phyloP scores from a whole-genome alignment of 1,139 yeast genomes.

The Yarrowia galli region DNA sequence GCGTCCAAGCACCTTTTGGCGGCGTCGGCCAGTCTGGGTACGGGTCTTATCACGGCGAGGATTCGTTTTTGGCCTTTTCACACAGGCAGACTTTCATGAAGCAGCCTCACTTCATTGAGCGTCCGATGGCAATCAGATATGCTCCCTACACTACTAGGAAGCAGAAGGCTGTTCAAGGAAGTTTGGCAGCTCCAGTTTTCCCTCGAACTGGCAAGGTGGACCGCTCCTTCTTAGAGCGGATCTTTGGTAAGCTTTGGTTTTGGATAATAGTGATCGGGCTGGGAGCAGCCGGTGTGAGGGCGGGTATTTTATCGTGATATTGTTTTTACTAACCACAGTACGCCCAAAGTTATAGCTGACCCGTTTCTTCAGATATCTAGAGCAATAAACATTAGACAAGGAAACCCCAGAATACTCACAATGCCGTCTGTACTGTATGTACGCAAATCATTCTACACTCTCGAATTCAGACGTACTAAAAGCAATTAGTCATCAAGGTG shows the following conservation, averaged over 20 bases:
- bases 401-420: no score
- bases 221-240: conserved; percentile 20
- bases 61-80: conserved; percentile 77
- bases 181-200: conserved; percentile 6
- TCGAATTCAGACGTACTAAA: no score
- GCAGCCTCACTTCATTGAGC: conserved; percentile 74
- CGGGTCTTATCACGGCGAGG: conserved; percentile 74
- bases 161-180: conserved; percentile 6
- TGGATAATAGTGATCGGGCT: conserved; percentile 19
- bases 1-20: conserved; percentile 82
- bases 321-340: conserved; percentile 17
- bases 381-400: no score
- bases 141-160: conserved; percentile 61
- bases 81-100: conserved; percentile 75
- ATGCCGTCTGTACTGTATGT: no score
- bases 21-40: conserved; percentile 87
- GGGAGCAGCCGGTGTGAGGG: conserved; percentile 3
- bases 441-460: no score
- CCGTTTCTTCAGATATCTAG: no score
- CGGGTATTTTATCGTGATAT: neutral
- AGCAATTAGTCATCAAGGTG: no score
- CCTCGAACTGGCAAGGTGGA: conserved; percentile 31
- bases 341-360: conserved; percentile 4
- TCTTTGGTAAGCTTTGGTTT: conserved; percentile 35
- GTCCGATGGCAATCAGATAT: conserved; percentile 65